Percentiles rank a stretch among this genome's conserved stretches.
phyloP scores from a whole-genome alignment of 495 filamentous ascomycete species.

The Podospora tetraspora region DNA sequence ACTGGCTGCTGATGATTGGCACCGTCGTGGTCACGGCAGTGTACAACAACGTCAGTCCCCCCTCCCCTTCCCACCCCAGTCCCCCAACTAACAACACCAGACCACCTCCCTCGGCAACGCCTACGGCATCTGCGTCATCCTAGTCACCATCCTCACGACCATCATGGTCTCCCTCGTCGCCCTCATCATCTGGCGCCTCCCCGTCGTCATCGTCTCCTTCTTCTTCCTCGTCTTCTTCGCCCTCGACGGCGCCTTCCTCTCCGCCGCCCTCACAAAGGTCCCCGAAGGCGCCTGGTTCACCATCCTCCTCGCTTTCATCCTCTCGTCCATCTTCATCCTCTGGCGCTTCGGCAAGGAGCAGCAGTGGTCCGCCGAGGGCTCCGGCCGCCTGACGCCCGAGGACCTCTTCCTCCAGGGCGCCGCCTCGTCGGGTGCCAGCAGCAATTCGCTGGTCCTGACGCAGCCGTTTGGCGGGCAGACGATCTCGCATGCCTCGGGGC shows the following conservation, averaged over 20 bases:
- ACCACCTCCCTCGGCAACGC: constrained; percentile 50
- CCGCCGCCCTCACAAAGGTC: constrained; percentile 61
- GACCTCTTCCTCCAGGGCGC: constrained; percentile 30
- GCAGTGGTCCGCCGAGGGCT: constrained; percentile 62
- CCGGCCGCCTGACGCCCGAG: constrained; percentile 48
- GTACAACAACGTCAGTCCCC: constrained; percentile 52
- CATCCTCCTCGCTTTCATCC: constrained; percentile 51
- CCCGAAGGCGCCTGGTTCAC: constrained; percentile 74
- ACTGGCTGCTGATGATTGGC: constrained; percentile 70
- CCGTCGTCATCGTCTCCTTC: constrained; percentile 49
- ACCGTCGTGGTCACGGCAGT: constrained; percentile 65
- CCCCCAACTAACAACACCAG: background rate
- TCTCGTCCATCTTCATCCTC: constrained; percentile 57
- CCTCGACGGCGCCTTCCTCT: constrained; percentile 61
- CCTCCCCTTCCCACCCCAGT: background rate
- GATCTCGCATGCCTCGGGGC: constrained; percentile 40
- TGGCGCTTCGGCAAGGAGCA: constrained; percentile 73
- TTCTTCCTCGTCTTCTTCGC: constrained; percentile 56
- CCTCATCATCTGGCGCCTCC: constrained; percentile 61
- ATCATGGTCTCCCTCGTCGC: constrained; percentile 63
- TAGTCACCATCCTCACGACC: constrained; percentile 72
- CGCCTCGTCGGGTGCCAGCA: background rate
- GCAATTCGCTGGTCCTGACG: constrained; percentile 25
- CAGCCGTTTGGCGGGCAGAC: constrained; percentile 33
- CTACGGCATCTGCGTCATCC: constrained; percentile 60